Evolutionary conservation across 768 basidiomycete species (phyloP), one percentile per base, ranked within the genome.

Genomic region (Tulasnella sp.): DNA sequence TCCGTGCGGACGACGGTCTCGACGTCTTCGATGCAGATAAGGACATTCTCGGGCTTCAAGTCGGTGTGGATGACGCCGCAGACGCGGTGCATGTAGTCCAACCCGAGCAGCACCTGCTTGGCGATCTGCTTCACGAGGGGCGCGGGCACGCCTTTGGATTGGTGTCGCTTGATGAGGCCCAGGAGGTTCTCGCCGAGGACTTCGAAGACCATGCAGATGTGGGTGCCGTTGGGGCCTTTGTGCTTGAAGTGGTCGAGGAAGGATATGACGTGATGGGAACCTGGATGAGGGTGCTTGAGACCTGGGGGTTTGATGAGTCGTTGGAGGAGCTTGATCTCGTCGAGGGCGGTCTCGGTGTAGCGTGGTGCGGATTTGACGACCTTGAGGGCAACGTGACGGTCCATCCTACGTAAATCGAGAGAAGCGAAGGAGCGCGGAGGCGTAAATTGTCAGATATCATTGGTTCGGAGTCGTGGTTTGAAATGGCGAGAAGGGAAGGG

Each of bases 121-220:
- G 95, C 94, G 77, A 98, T 98, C 81, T 98, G 97, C 78, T 90
- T 90, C 75, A 96, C 94, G 75, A 98, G 82, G 66, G 84, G 89
- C 84, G 94, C 92, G 16, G 96, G 95, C 0, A 98, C 95, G 75
- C 96, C 96, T 77, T 96, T 95, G 82, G 94, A 95, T 83, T 98
- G 95, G 82, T 98, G 94, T 12, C 96, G 88, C 81, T 97, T 98
- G 86, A 98, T 97, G 77, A 99, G 86, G 5, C 91, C 95, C 2
- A 98, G 87, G 2, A 99, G 84, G 79, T 96, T 98, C 82, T 99
- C 96, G 74, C 96, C 97, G 9, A 99, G 86, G 32, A 98, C 97
- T 80, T 99, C 97, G 78, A 98, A 98, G 16, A 97, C 95, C 97
- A 99, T 98, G 85, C 97, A 98, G 76, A 99, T 92, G 81, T 99